Percentiles rank a stretch among this genome's conserved stretches.
Evolutionary conservation across 1,284 basidiomycete species (phyloP).

Genomic region (Laetiporus sulphureus): DNA sequence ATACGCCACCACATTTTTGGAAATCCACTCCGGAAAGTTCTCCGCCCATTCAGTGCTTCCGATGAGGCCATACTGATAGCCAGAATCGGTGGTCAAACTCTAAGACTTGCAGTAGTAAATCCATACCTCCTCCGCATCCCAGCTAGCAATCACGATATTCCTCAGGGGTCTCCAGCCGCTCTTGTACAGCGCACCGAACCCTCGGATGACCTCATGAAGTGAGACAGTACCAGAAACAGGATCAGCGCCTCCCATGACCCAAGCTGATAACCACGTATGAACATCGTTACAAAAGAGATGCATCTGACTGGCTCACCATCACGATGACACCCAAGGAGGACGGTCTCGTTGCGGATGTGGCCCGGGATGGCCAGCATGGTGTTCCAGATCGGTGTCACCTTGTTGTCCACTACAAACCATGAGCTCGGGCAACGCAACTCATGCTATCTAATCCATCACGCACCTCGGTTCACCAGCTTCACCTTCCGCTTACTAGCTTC

Average conservation of each 20-base stretch:
- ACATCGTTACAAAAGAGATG: neutral
- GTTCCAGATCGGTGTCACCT: conserved; percentile 83
- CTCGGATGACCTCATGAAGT: conserved; percentile 79
- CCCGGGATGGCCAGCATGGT: conserved; percentile 89
- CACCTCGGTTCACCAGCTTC: conserved; percentile 60
- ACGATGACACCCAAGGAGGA: conserved; percentile 82
- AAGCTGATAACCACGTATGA: conserved; percentile 19
- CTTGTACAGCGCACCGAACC: conserved; percentile 68
- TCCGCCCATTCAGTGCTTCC: conserved; percentile 89
- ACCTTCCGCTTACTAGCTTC: conserved; percentile 41
- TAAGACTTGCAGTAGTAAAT: no score
- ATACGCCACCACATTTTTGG: conserved; percentile 78
- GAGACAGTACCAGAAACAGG: conserved; percentile 85
- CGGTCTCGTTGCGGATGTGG: conserved; percentile 79
- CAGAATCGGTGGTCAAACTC: neutral
- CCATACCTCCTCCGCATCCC: conserved; percentile 86
- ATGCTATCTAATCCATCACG: no score
- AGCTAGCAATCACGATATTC: conserved; percentile 84
- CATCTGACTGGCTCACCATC: conserved; percentile 47
- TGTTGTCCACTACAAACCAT: conserved; percentile 50
- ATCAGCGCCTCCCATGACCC: conserved; percentile 74
- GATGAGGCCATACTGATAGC: conserved; percentile 69
- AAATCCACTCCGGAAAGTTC: conserved; percentile 81
- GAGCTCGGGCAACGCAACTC: no score
- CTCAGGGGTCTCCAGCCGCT: conserved; percentile 87